phyloP scores from a whole-genome alignment of 2,329 filamentous ascomycete species.

The Sarocladiaceae sp. region DNA sequence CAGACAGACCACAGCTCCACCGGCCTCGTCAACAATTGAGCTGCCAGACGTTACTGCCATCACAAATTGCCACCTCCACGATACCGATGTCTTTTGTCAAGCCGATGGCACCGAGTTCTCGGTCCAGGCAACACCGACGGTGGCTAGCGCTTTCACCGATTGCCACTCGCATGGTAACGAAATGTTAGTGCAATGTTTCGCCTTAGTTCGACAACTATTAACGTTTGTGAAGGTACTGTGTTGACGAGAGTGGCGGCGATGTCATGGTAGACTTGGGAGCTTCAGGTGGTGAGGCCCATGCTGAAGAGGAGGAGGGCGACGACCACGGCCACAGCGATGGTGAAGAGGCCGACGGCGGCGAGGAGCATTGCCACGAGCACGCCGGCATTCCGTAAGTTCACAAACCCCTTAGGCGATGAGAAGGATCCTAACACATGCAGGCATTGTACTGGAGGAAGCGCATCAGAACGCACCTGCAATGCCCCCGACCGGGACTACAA shows the following conservation, averaged over 20 bases:
- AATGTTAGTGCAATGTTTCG: constrained; percentile 38
- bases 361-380: constrained; percentile 64
- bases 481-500: constrained; percentile 55
- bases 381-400: constrained; percentile 65
- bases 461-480: constrained; percentile 39
- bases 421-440: constrained; percentile 19
- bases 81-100: constrained; percentile 38
- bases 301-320: constrained; percentile 16
- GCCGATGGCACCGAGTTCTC: constrained; percentile 37
- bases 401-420: background rate
- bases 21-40: background rate
- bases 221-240: constrained; percentile 49
- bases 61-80: constrained; percentile 38
- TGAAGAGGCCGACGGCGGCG: constrained; percentile 20
- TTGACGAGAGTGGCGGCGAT: constrained; percentile 56
- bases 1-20: background rate
- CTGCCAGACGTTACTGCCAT: constrained; percentile 28
- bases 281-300: constrained; percentile 17
- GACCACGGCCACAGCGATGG: constrained; percentile 14
- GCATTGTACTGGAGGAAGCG: constrained; percentile 53
- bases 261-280: constrained; percentile 47
- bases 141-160: constrained; percentile 55
- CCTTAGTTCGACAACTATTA: background rate
- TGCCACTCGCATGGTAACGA: constrained; percentile 60
- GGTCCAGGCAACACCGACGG: constrained; percentile 44